phyloP scores from a whole-genome alignment of 1,284 basidiomycete genomes.

The Ustilago nuda region DNA sequence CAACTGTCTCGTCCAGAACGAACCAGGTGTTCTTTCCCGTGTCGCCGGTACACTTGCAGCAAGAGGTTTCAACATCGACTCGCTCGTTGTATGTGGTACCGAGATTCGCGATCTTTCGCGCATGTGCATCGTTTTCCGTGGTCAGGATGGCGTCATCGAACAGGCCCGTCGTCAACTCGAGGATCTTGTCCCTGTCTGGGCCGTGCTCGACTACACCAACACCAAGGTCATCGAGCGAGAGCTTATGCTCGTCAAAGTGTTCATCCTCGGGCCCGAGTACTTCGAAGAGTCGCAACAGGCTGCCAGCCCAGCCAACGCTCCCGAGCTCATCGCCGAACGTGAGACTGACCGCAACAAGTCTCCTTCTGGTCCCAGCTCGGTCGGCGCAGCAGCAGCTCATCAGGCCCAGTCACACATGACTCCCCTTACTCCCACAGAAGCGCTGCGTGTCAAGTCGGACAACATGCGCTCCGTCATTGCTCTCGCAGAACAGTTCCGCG shows the following conservation, averaged over 20 bases:
- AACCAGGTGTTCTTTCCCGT: slow-evolving; percentile 96
- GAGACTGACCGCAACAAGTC: slow-evolving; percentile 36
- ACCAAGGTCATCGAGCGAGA: slow-evolving; percentile 82
- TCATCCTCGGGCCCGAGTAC: slow-evolving; percentile 96
- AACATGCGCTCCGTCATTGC: slow-evolving; percentile 87
- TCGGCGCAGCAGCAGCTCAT: slow-evolving; percentile 21
- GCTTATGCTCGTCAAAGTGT: slow-evolving; percentile 88
- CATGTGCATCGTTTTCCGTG: slow-evolving; percentile 97
- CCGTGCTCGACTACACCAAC: slow-evolving; percentile 68
- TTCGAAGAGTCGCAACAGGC: slow-evolving; percentile 74
- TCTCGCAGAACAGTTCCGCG: slow-evolving; percentile 89
- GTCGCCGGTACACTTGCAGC: slow-evolving; percentile 97
- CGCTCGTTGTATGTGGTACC: slow-evolving; percentile 96
- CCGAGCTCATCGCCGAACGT: slow-evolving; percentile 60
- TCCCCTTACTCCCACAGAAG: slow-evolving; percentile 79
- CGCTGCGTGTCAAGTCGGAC: slow-evolving; percentile 87
- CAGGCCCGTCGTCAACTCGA: slow-evolving; percentile 74
- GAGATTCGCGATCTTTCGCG: slow-evolving; percentile 96
- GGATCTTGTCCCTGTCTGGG: slow-evolving; percentile 68
- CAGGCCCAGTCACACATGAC: slow-evolving; percentile 59
- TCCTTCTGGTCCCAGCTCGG: slow-evolving; percentile 8
- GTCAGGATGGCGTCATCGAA: slow-evolving; percentile 97
- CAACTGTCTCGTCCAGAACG: slow-evolving; percentile 99
- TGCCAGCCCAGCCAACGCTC: slow-evolving; percentile 24
- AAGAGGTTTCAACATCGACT: slow-evolving; percentile 97